These are phyloP conservation scores for Turnera subulata DNA, from an alignment of 345 rosid species.

Conservation along the genomic window DNA sequence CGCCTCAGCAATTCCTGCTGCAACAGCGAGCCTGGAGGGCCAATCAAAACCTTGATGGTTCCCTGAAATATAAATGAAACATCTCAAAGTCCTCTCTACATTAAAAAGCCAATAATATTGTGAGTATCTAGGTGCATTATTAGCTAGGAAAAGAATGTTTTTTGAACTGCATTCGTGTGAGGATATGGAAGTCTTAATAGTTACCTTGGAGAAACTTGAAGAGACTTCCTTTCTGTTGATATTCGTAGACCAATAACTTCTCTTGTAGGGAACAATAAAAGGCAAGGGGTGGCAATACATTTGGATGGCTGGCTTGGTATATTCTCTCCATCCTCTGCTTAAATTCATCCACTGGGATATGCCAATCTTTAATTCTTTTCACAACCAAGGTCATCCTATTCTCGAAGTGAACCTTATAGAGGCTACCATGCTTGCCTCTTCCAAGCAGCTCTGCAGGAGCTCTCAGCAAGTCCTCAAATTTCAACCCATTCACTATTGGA, in stretches of 20 bases:
- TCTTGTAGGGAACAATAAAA: constrained; percentile 48
- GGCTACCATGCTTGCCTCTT: constrained; percentile 48
- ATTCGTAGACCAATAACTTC: constrained; percentile 56
- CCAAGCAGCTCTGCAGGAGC: constrained; percentile 68
- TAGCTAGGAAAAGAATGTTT: no score
- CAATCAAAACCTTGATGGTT: constrained; percentile 39
- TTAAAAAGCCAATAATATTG: no score
- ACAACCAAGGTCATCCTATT: constrained; percentile 43
- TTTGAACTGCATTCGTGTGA: not conserved
- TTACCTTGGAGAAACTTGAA: constrained; percentile 49
- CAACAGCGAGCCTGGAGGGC: constrained; percentile 42
- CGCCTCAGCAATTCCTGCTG: constrained; percentile 36
- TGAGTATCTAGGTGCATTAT: no score
- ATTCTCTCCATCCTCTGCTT: constrained; percentile 49
- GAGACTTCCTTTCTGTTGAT: constrained; percentile 50
- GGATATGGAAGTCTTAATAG: not conserved
- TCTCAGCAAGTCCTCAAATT: constrained; percentile 46
- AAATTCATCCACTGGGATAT: constrained; percentile 33
- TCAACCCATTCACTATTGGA: constrained; percentile 36
- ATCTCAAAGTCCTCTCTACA: no score
- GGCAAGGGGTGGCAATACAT: constrained; percentile 46
- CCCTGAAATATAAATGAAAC: constrained; percentile 27
- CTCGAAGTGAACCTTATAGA: constrained; percentile 44
- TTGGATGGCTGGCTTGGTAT: constrained; percentile 43
- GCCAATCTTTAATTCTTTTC: constrained; percentile 62